Base-by-base conservation (phyloP, 2,329 filamentous ascomycete genomes). In the Aureobasidium zeae region DNA sequence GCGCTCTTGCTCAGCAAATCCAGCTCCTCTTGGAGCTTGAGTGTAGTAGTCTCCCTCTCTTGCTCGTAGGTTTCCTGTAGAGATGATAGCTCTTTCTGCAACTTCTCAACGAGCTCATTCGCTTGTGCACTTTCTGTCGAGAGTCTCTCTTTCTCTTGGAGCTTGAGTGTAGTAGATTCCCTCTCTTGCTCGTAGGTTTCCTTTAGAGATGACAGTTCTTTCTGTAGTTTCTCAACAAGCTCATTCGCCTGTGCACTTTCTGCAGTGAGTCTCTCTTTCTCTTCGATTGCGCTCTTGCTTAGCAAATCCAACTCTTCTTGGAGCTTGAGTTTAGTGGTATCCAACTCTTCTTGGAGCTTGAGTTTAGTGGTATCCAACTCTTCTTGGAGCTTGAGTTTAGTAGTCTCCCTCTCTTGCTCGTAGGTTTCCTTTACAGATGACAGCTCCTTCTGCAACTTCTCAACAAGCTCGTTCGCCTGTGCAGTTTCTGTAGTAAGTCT, bases 381-480 rank as follows among this genome's bases (percentile, higher is more conserved):
- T 19, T 24, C 28, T 21, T 45, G 33, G 29, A 29, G 48, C 44
- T 22, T 45, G n/a, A n/a, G n/a, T n/a, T n/a, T n/a, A n/a, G n/a
- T n/a, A n/a, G n/a, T n/a, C 5, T 49, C 33, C 5, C 16, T 20
- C 30, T 43, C 39, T 29, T 34, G 21, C 5, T 34, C 16, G 13
- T 43, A 22, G 9, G 30, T 30, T 28, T 43, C 15, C 11, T 17
- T 29, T 10, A 43, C 21, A 31, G 25, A 29, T 16, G 25, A 6
- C n/a, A 49, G 25, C 24, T 51, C 42, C 16, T 49, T 34, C 20
- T 49, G 42, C 4, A 52, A 30, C 35, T 33, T 47, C 11, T 4
- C 30, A 9, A 43, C 42, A 10, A 38, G 31, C 12, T 45, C 17
- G 8, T 29, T 42, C 3, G 44, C 44, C 10, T 47, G 22, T 31